These are phyloP conservation scores for Gastrodia elata DNA, from an alignment of 106 monocot genomes.

Conservation along the genomic window DNA sequence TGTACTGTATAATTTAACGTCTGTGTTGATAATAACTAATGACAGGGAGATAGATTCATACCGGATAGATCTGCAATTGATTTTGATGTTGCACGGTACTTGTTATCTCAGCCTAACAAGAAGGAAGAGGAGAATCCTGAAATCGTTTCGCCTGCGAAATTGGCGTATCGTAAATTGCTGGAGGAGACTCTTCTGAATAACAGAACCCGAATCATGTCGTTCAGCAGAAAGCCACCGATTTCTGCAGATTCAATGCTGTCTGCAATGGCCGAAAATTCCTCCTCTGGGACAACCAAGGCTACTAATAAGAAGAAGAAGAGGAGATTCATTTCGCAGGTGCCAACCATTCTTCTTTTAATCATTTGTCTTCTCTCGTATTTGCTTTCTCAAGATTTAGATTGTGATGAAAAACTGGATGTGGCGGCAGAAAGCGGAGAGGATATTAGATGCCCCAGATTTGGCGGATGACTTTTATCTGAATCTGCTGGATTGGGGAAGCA, in stretches of 20 bases:
- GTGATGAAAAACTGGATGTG: too few relatives aligned
- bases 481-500: slow-evolving; percentile 47
- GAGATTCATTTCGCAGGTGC: slow-evolving; percentile 53
- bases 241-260: neutral
- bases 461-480: slow-evolving; percentile 47
- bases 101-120: too few relatives aligned
- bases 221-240: slow-evolving; percentile 27
- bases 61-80: slow-evolving; percentile 49
- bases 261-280: neutral
- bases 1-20: too few relatives aligned
- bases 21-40: too few relatives aligned
- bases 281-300: too few relatives aligned
- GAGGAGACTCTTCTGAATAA: slow-evolving; percentile 26
- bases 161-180: slow-evolving; percentile 30
- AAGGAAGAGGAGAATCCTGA: slow-evolving; percentile 14
- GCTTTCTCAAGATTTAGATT: too few relatives aligned
- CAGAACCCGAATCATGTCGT: slow-evolving; percentile 33
- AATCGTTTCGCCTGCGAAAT: slow-evolving; percentile 28
- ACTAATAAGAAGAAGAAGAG: slow-evolving; percentile 23
- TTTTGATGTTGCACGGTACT: slow-evolving; percentile 41
- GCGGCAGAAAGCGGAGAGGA: slow-evolving; percentile 27
- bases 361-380: too few relatives aligned
- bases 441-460: slow-evolving; percentile 38
- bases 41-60: slow-evolving; percentile 56
- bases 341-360: too few relatives aligned